phyloP scores from a whole-genome alignment of 495 filamentous ascomycete genomes.

The Aspergillus panamensis region DNA sequence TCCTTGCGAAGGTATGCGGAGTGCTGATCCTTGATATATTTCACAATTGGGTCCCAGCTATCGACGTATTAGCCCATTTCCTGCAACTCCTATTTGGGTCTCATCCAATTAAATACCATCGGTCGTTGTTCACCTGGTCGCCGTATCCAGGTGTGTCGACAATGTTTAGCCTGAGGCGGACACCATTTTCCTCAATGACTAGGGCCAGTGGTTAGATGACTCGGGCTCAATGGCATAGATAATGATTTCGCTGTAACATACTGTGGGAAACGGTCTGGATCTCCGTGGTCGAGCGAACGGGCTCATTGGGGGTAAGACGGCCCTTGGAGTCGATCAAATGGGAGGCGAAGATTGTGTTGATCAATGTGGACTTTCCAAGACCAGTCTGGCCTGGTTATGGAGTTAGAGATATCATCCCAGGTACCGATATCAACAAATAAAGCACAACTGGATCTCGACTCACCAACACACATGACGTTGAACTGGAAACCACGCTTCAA shows the following conservation, averaged over 20 bases:
- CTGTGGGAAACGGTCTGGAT: conserved; percentile 95
- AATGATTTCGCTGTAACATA: conserved; percentile 33
- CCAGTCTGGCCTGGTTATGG: conserved; percentile 81
- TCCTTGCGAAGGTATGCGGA: conserved; percentile 99
- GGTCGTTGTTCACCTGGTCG: conserved; percentile 78
- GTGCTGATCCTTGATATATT: conserved; percentile 99
- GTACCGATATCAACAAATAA: neutral
- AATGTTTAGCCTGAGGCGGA: conserved; percentile 74
- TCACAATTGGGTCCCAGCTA: conserved; percentile 92
- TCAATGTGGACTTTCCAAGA: conserved; percentile 95
- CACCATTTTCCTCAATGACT: conserved; percentile 96
- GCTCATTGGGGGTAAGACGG: conserved; percentile 84
- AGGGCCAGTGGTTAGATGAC: conserved; percentile 22
- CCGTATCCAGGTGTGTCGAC: conserved; percentile 79
- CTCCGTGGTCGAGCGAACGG: conserved; percentile 91
- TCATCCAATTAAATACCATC: conserved; percentile 51
- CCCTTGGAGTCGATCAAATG: conserved; percentile 99
- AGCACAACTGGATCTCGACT: conserved; percentile 34
- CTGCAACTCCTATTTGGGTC: conserved; percentile 1
- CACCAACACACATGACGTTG: conserved; percentile 99
- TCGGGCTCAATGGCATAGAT: neutral
- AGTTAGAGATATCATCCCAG: conserved; percentile 18
- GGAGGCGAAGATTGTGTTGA: conserved; percentile 99
- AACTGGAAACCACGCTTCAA: conserved; percentile 99
- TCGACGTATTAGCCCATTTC: conserved; percentile 26